phyloP scores from a whole-genome alignment of 1,284 basidiomycete species.

The Pisolithus thermaeus region DNA sequence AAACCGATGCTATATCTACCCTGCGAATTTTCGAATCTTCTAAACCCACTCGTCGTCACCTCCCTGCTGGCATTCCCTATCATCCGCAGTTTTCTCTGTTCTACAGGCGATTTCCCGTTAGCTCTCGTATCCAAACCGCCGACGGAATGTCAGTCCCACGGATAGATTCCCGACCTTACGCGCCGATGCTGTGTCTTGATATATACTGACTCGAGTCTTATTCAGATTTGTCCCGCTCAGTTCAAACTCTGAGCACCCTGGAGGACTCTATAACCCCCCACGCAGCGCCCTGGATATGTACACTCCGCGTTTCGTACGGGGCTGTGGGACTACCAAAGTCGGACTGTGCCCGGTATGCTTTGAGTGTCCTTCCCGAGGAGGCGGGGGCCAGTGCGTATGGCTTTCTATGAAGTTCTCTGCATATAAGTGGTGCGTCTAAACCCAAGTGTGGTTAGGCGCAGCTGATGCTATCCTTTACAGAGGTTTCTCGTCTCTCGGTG shows the following conservation, averaged over 20 bases:
- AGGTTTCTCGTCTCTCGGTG: constrained; percentile 9
- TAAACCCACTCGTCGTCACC: constrained; percentile 32
- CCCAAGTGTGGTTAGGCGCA: not conserved
- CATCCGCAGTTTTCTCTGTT: constrained; percentile 47
- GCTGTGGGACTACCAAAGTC: constrained; percentile 60
- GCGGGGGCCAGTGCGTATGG: constrained; percentile 60
- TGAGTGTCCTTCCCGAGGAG: constrained; percentile 56
- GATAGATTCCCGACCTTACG: not conserved
- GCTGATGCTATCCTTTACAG: constrained; percentile 8
- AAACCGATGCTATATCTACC: not conserved
- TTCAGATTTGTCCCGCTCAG: constrained; percentile 30
- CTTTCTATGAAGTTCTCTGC: constrained; percentile 75
- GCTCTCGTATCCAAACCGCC: constrained; percentile 40
- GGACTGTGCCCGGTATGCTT: constrained; percentile 76
- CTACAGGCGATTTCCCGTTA: constrained; percentile 61
- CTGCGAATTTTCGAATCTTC: constrained; percentile 1
- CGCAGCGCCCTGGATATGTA: constrained; percentile 60
- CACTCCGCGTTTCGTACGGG: constrained; percentile 72
- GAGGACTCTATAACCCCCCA: constrained; percentile 54
- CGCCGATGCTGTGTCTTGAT: constrained; percentile 3
- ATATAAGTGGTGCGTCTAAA: constrained; percentile 60
- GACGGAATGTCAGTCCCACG: constrained; percentile 25
- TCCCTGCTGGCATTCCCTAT: constrained; percentile 42
- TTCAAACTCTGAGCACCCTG: constrained; percentile 34
- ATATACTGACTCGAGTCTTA: not conserved